Conservation (phyloP, 345 rosid species). For the Ceriops zippeliana region DNA sequence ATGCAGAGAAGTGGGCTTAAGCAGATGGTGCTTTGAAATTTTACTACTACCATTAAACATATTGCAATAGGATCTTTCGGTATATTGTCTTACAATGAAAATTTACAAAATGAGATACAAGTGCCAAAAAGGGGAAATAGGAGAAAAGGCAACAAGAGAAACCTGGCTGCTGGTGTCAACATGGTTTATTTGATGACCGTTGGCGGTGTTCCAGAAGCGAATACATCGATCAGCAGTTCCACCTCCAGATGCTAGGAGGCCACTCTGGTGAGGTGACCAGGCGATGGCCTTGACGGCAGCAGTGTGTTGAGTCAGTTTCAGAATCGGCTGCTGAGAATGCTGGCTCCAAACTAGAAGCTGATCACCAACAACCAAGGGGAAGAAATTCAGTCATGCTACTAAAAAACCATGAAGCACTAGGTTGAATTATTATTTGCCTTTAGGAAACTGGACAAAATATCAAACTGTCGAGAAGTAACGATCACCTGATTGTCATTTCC, state of each 20-base stretch:
- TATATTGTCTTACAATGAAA: background rate
- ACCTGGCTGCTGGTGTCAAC: constrained; percentile 98
- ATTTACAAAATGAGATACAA: background rate
- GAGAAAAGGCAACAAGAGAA: background rate
- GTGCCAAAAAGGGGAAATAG: background rate
- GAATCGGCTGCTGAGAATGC: constrained; percentile 75
- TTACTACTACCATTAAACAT: background rate
- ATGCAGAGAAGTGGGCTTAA: background rate
- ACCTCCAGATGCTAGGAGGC: constrained; percentile 95
- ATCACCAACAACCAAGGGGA: constrained; percentile 7
- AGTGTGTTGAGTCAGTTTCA: constrained; percentile 86
- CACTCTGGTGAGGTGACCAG: constrained; percentile 97
- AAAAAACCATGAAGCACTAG: too few relatives aligned
- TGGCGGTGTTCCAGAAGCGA: constrained; percentile 92
- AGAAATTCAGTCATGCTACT: too few relatives aligned
- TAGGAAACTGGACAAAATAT: background rate
- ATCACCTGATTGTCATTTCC: constrained; percentile 96
- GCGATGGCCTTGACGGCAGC: constrained; percentile 97
- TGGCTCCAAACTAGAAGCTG: constrained; percentile 97
- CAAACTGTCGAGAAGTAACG: background rate
- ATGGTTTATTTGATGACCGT: constrained; percentile 76
- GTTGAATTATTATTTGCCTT: background rate
- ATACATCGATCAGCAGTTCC: constrained; percentile 97
- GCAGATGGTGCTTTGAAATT: background rate
- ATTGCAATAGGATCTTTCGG: too few relatives aligned